Base-by-base conservation (phyloP, 192 early-diverging fungal genomes). In the Helicostylum pulchrum region DNA sequence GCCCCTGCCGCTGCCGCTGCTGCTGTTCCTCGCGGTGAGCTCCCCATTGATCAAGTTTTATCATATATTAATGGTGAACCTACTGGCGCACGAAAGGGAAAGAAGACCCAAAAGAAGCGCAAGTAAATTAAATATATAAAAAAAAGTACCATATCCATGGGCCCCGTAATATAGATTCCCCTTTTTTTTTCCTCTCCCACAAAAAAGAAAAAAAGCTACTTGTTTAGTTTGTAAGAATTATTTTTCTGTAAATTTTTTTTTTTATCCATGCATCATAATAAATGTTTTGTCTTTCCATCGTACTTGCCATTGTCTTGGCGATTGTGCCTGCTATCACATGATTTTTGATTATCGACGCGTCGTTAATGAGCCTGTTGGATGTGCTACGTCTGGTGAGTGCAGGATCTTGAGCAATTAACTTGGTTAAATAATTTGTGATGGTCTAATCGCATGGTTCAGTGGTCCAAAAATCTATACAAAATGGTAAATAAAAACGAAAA, bases 1-100 rank as follows among this genome's bases (percentile, higher is more conserved):
- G 7, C 32, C 17, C 49, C 65, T 50, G 52, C 44, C 30, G 15
- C 45, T 14, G 34, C 23, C 12, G 30, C 48, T 9, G 42, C 48
- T 34, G 64, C 75, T 7, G 77, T 71, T 34, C 64, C 79, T 42
- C 92, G 82, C 71, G 92, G 91, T 39, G 79, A 84, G 56, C 64
- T 92, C 63, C 83, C 90, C 0, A 84, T 94, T 66, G 88, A 94
- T 19, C 86, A 94, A 46, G 75, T 94, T 47, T 54, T 94, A 58
- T 80, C 88, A 58, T 94, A 81, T 48, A 88, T 90, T 46, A 85
- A 81, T 31, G 72, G 61, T 12, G 61, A 59, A 47, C n/a, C 59
- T 36, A 11, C n/a, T n/a, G n/a, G 31, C 23, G 21, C 53, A 54
- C 50, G 53, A 45, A 62, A 62, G 46, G 55, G 61, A 62, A 62